Evolutionary conservation across 345 rosid genomes (phyloP), one percentile per base, ranked within the genome.

Genomic region (Theobroma cacao): DNA sequence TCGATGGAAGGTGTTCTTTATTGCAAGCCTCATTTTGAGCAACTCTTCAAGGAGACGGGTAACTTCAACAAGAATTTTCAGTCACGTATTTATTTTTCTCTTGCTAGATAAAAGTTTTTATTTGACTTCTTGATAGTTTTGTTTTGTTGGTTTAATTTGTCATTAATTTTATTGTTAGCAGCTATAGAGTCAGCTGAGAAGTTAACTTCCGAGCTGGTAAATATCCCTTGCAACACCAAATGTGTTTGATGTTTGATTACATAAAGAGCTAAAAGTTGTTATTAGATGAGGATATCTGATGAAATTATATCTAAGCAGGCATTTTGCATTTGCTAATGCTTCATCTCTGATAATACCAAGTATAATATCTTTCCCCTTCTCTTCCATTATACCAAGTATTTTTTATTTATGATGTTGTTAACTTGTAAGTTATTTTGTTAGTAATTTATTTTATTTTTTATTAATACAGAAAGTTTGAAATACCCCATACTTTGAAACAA

Each of bases 1-100:
- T 97, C 99, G 0, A 97, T 94, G 99, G 99, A 94, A 85, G 98
- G 98, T 80, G 97, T 97, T 53, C 77, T 97, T 68, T 97, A 97
- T 77, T 96, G 99, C 75, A 94, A 89, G 87, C 99, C 99, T 79
- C 99, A 94, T 79, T 94, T 92, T 78, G 99, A 93, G 88, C 99
- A 94, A 83, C 92, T 97, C 64, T 97, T 97, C 89, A 97, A 91
- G 90, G 98, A 94, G 85, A 67, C 93, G 13, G 97, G 99, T 34
- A 97, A 84, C 64, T 97, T 90, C 88, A 93, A 82, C 91, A 97
- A 97, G 88, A 97, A 93, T 77, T 97, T 97, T 80, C 94, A 90
- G 76, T 91, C 98, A 47, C 95, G 98, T 96, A 89, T 71, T 97
- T 80, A 52, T 53, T 72, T 70, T 74, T 45, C 50, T 68, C 55